Base-by-base conservation (phyloP, 768 basidiomycete species). In the Nevesoporus exiguus region DNA sequence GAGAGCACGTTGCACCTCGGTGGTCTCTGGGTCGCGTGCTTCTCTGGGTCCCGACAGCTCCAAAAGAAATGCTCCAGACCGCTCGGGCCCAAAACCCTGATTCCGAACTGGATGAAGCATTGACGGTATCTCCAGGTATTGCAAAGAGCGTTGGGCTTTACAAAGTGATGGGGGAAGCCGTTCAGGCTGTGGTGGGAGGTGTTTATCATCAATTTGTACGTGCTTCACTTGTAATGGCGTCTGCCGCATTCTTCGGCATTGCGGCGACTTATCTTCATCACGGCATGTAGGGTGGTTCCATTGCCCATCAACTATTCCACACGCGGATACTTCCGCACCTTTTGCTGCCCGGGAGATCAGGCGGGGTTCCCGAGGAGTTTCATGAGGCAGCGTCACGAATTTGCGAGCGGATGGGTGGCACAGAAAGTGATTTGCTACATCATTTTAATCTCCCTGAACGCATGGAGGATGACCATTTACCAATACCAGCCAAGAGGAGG, bases 151-250 rank as follows among this genome's bases (percentile, higher is more conserved):
- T 86, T 2, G 90, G 90, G 2, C 66, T 91, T 50, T 85, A 85
- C 61, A 92, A 91, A 61, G 83, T 91, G 19, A 80, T 85, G 62
- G 90, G 90, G 2, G 84, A 88, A 53, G 78, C 84, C 0, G 87
- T 91, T 5, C 83, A 86, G 60, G 90, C 87, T 3, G 75, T 90
- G 15, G 69, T 91, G 29, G 90, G 90, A 22, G 88, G 84, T 7
- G 78, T 91, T 13, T 90, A 83, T 62, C 82, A 86, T 62, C 88
- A 93, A 74, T 89, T 85, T 68, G 90, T 93, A 63, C 54, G 89
- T 76, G 49, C 31, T 49, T 53, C 34, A 9, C 44, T 60, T 58
- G 10, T 27, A 27, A 55, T 19, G 71, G 17, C 10, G 4, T 34
- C 36, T 31, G 19, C 25, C 41, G n/a, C 40, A 5, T 22, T 36